Conservation (phyloP, 2,329 filamentous ascomycete genomes). For the Ophiostoma quercus region DNA sequence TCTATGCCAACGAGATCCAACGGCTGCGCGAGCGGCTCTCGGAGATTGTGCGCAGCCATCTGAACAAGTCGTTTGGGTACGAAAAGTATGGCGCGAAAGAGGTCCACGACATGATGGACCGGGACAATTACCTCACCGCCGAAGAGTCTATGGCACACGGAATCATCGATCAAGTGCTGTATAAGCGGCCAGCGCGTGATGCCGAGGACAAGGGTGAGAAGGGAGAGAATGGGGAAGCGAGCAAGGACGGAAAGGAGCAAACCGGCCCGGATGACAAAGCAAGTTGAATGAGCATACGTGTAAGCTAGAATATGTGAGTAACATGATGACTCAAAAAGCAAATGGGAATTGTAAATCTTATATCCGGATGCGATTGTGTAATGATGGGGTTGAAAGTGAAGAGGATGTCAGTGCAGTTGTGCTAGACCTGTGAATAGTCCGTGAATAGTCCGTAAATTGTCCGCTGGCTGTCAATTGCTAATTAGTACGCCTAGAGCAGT, state of each 20-base stretch:
- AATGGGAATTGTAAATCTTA: too few relatives aligned
- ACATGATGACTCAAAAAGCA: background rate
- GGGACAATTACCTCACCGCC: conserved; percentile 89
- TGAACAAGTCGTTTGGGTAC: conserved; percentile 69
- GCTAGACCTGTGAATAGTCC: background rate
- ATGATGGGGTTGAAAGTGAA: too few relatives aligned
- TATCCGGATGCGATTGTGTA: too few relatives aligned
- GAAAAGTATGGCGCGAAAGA: conserved; percentile 76
- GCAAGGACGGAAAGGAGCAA: background rate
- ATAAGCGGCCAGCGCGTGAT: conserved; percentile 46
- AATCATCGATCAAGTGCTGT: conserved; percentile 84
- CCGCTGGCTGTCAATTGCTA: background rate
- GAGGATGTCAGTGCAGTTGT: background rate
- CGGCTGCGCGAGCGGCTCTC: conserved; percentile 80
- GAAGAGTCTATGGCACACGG: conserved; percentile 84
- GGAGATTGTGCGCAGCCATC: conserved; percentile 78
- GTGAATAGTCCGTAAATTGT: background rate
- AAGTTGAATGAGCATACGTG: background rate
- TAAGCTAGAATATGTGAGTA: background rate
- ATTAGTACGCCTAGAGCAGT: too few relatives aligned
- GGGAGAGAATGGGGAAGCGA: background rate
- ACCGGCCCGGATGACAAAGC: background rate
- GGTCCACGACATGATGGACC: conserved; percentile 92
- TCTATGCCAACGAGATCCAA: conserved; percentile 95
- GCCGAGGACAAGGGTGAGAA: conserved; percentile 1